phyloP scores from a whole-genome alignment of 805 yeast species.

The Suhomyces sp. region DNA sequence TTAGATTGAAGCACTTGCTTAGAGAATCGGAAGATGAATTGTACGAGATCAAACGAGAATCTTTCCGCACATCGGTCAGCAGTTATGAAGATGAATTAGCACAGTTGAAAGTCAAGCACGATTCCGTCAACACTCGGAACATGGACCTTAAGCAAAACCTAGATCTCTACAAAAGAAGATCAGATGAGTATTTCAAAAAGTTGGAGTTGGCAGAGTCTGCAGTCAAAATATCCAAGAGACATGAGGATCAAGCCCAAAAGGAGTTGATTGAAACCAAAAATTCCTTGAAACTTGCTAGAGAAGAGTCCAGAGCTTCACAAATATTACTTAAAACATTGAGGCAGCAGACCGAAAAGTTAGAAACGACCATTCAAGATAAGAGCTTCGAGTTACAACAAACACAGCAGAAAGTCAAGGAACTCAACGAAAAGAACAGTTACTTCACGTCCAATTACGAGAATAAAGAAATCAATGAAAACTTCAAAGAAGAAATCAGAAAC shows the following conservation, averaged over 20 bases:
- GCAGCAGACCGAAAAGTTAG: conserved; percentile 48
- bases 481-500: conserved; percentile 50
- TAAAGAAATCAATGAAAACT: conserved; percentile 41
- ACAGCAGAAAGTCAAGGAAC: conserved; percentile 44
- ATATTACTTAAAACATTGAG: conserved; percentile 51
- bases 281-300: conserved; percentile 46
- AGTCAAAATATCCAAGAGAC: conserved; percentile 57
- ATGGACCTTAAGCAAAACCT: conserved; percentile 52
- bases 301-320: conserved; percentile 55
- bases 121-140: conserved; percentile 55
- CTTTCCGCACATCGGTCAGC: conserved; percentile 34
- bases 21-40: conserved; percentile 43
- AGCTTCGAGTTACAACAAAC: conserved; percentile 52
- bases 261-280: conserved; percentile 45
- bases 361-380: conserved; percentile 54
- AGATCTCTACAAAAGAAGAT: conserved; percentile 62
- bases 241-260: conserved; percentile 50
- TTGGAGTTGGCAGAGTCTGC: conserved; percentile 78
- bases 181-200: conserved; percentile 70
- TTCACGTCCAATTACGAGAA: conserved; percentile 45
- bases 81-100: conserved; percentile 39
- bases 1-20: conserved; percentile 39
- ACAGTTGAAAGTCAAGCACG: conserved; percentile 54
- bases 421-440: conserved; percentile 56
- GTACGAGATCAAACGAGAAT: conserved; percentile 41